Evolutionary conservation across 306 rosid species (phyloP).

Genomic region (Styphnolobium japonicum): DNA sequence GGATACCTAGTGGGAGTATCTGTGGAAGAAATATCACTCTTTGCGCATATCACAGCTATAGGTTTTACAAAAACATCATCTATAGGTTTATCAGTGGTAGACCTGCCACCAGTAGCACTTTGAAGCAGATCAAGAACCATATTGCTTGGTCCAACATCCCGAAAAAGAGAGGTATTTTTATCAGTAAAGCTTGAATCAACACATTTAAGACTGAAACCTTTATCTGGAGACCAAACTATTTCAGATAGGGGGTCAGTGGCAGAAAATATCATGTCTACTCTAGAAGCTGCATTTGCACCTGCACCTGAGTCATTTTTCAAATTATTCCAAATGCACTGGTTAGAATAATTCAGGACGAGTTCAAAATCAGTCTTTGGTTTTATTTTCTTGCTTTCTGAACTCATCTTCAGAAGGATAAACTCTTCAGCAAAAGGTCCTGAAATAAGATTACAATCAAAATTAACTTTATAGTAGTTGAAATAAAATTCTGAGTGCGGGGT

Average conservation of each 20-base stretch:
- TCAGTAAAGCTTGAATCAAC: slow-evolving; percentile 50
- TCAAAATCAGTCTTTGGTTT: slow-evolving; percentile 58
- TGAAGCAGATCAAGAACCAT: slow-evolving; percentile 50
- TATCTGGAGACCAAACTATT: slow-evolving; percentile 85
- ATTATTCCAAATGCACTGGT: slow-evolving; percentile 30
- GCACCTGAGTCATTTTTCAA: slow-evolving; percentile 61
- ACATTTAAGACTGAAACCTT: slow-evolving; percentile 64
- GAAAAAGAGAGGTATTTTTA: slow-evolving; percentile 35
- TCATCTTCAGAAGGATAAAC: slow-evolving; percentile 44
- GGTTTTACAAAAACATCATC: slow-evolving; percentile 37
- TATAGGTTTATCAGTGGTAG: slow-evolving; percentile 31
- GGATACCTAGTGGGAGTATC: slow-evolving; percentile 26
- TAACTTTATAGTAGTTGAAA: slow-evolving; percentile 2
- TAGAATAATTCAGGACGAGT: slow-evolving; percentile 43
- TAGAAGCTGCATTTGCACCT: slow-evolving; percentile 96
- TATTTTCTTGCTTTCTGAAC: slow-evolving; percentile 39
- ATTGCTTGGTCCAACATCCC: slow-evolving; percentile 54
- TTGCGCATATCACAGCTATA: slow-evolving; percentile 24
- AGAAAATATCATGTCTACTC: slow-evolving; percentile 46
- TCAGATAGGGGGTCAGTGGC: slow-evolving; percentile 68
- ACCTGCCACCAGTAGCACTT: slow-evolving; percentile 30
- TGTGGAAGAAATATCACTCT: slow-evolving; percentile 27
- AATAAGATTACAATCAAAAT: slow-evolving; percentile 27
- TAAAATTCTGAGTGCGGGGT: background rate
- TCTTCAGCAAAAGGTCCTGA: slow-evolving; percentile 43